Base-by-base conservation (phyloP, 331 rosid genomes). In the Quercus tomentella region DNA sequence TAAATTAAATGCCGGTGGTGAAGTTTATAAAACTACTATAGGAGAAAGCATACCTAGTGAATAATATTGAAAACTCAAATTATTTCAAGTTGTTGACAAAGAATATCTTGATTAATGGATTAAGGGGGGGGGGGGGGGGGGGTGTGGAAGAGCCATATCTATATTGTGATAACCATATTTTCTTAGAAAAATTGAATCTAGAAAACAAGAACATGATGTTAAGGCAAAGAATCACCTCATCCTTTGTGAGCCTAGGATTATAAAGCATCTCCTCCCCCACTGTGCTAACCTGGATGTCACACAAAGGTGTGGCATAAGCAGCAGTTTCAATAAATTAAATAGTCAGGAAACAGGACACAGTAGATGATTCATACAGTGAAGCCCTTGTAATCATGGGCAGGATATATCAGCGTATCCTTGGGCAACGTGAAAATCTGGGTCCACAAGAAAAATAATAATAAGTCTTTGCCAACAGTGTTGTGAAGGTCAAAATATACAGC, bases 341-440 rank as follows among this genome's bases (percentile, higher is more conserved):
- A 67, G 66, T 54, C 57, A 21, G 65, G 22, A 56, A 52, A 41
- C 63, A 45, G 78, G 61, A 62, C 33, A 69, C 25, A 9, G 0
- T 35, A 30, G 31, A 43, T 17, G 55, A 58, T 82, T 85, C 89
- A 79, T 88, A 93, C 98, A 7, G 89, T 83, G 85, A 96, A 90
- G 84, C 99, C 99, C 76, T 86, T 93, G 91, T 96, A 96, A 82
- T 96, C 98, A 78, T 96, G 99, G 85, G 94, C 98, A 7, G 99
- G 98, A 77, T 89, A 96, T 80, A 93, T 77, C 57, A 87, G 80
- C 9, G 97, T 91, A 56, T 89, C 93, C 87, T 87, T 86, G 12
- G 98, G 97, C 86, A 96, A 82, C 0, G 93, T 83, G 74, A 92
- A 91, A 73, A 96, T 96, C 97, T 96, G 93, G 78, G 68, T 73